Evolutionary conservation across 495 filamentous ascomycete genomes (phyloP), one percentile per base, ranked within the genome.

Genomic region (Bryoglossum gracile): DNA sequence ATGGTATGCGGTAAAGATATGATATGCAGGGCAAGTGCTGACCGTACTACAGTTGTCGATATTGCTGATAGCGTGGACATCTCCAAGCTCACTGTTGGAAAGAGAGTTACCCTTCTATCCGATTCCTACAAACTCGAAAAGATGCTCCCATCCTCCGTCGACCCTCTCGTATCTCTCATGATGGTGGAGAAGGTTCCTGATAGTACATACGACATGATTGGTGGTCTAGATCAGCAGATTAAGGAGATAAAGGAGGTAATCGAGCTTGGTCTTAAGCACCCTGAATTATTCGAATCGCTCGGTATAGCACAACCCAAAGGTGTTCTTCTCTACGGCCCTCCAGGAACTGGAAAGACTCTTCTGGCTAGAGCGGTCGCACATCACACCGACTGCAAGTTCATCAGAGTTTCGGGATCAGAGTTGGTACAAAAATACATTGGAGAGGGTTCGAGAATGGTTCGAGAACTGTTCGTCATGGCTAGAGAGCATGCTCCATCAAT

Each of bases 191-290:
- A 99, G 71, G 92, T 99, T 21, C 92, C 92, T 22, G 92, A 99
- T 72, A 95, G 89, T 71, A 99, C 92, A 62, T 99, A 99, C 73
- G 92, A 99, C 71, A 99, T 99, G 92, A 99, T 99, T 60, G 92
- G 92, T 66, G 92, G 92, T 51, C 75, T 99, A 38, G 94, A 97
- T 58, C 94, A 99, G 63, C 92, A 99, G 62, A 97, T 99, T 72
- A 97, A 99, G 74, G 94, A 99, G 68, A 99, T 99, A 74, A 99
- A 99, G 71, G 92, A 99, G 66, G 92, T 99, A 46, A 97, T 99
- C 65, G 92, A 99, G 71, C 85, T 99, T 25, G 92, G 92, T 46
- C 77, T 99, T 48, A 95, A 97, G 72, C 92, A 99, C 64, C 92
- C 92, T 2, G 92, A 99, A 68, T 77, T 99, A 41, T 99, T 99